phyloP scores from a whole-genome alignment of 192 early-diverging fungal genomes.

The Coemansia interrupta region DNA sequence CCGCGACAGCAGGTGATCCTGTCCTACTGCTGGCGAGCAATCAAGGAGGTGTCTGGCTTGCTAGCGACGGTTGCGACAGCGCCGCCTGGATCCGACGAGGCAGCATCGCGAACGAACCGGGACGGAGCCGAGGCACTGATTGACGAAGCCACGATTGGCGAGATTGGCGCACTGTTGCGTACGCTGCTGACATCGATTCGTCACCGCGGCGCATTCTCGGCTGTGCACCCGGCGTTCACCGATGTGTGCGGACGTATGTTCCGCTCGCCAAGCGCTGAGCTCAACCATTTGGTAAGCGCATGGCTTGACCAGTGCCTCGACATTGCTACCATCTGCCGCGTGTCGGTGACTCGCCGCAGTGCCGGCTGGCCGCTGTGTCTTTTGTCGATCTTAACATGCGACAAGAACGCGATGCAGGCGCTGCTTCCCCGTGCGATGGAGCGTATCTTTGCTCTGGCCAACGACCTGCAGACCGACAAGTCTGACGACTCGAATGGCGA shows the following conservation, averaged over 20 bases:
- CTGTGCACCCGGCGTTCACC: constrained; percentile 78
- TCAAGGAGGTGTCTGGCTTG: constrained; percentile 78
- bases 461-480: constrained; percentile 20
- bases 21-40: constrained; percentile 87
- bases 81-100: constrained; percentile 25
- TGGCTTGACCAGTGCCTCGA: constrained; percentile 84
- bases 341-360: constrained; percentile 89
- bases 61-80: constrained; percentile 44
- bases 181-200: constrained; percentile 70
- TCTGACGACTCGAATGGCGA: neutral
- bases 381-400: constrained; percentile 74
- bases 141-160: constrained; percentile 28
- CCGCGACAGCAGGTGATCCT: constrained; percentile 81
- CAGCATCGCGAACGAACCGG: neutral
- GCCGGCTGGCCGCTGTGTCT: constrained; percentile 87
- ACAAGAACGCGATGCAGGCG: constrained; percentile 57
- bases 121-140: constrained; percentile 12
- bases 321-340: constrained; percentile 63
- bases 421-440: constrained; percentile 67
- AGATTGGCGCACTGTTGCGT: constrained; percentile 51
- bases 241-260: constrained; percentile 67
- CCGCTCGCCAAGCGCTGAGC: constrained; percentile 49
- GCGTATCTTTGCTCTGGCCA: constrained; percentile 61
- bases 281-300: constrained; percentile 56
- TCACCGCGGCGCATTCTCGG: constrained; percentile 88